Base-by-base conservation (phyloP, 495 filamentous ascomycete genomes). In the Penicillium soppii region DNA sequence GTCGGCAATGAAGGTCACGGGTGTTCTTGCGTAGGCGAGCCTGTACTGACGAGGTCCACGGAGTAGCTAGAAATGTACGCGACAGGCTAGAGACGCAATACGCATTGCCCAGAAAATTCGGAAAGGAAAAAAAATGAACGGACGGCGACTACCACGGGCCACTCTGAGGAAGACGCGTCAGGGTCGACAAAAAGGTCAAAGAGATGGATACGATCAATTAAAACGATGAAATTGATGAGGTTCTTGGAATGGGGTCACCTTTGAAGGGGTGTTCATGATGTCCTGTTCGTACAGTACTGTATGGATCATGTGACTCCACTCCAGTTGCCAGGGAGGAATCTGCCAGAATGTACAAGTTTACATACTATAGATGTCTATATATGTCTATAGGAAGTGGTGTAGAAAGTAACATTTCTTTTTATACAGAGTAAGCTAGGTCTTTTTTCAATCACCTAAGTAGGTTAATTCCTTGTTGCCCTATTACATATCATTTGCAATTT, bases 1-100 rank as follows among this genome's bases (percentile, higher is more conserved):
- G 48, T 53, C 46, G 56, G 39, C 42, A 32, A 43, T 35, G 52
- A 21, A 6, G 40, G 37, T 49, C 30, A 52, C 45, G 50, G 44
- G 36, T 50, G 51, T 50, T 52, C 38, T n/a, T n/a, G n/a, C n/a
- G n/a, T n/a, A n/a, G n/a, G n/a, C n/a, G n/a, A n/a, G n/a, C n/a
- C 43, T 50, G 50, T 45, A 52, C 42, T 50, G 26, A n/a, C n/a
- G n/a, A n/a, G n/a, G n/a, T n/a, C n/a, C n/a, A n/a, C n/a, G n/a
- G n/a, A n/a, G n/a, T 12, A 27, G 30, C 26, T 25, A 12, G 13
- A 32, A 32, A 26, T 41, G 26, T 42, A 45, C 40, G 50, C 45
- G 48, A 47, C 32, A 33, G 50, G 20, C 37, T 45, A 17, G 37
- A 39, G n/a, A 38, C 42, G 39, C 32, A 25, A 38, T 48, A 48